These are phyloP conservation scores for Tricholoma sp. DNA, from an alignment of 768 basidiomycete species.

Conservation along the genomic window DNA sequence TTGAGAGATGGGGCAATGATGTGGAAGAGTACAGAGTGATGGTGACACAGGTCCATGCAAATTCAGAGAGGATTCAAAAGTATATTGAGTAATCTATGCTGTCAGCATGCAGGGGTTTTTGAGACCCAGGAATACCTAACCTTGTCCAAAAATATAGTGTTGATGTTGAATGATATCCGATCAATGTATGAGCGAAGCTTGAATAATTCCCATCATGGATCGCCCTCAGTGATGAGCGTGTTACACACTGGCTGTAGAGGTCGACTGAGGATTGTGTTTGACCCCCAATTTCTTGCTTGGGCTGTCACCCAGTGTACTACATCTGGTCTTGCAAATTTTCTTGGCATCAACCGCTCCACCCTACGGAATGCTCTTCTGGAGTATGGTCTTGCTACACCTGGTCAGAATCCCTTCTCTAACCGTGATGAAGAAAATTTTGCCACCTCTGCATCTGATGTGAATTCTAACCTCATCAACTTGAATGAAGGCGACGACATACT, in stretches of 20 bases:
- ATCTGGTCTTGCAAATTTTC: slow-evolving; percentile 10
- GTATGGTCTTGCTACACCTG: slow-evolving; percentile 10
- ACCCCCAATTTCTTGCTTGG: slow-evolving; percentile 15
- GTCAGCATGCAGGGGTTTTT: slow-evolving; percentile 8
- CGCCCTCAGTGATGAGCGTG: slow-evolving; percentile 4
- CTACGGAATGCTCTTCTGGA: slow-evolving; percentile 10
- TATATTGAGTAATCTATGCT: slow-evolving; percentile 1
- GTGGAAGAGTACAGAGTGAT: slow-evolving; percentile 2
- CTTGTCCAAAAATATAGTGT: slow-evolving; percentile 4
- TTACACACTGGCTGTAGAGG: slow-evolving; percentile 7
- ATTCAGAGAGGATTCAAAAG: not conserved
- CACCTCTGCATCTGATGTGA: not conserved
- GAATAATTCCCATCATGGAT: slow-evolving; percentile 10
- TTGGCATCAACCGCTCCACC: slow-evolving; percentile 8
- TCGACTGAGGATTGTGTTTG: slow-evolving; percentile 10
- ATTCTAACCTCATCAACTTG: not conserved
- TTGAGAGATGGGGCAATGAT: slow-evolving; percentile 4
- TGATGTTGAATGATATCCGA: slow-evolving; percentile 9
- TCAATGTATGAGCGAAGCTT: slow-evolving; percentile 5
- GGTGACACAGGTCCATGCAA: slow-evolving; percentile 3
- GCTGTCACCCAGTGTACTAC: slow-evolving; percentile 12
- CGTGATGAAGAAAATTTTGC: not conserved
- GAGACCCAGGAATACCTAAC: slow-evolving; percentile 2
- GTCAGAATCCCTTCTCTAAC: not conserved
- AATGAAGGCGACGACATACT: slow-evolving; percentile 1